These are phyloP conservation scores for Sanghuangporus sanghuang DNA, from an alignment of 1,284 basidiomycete genomes.

Conservation along the genomic window DNA sequence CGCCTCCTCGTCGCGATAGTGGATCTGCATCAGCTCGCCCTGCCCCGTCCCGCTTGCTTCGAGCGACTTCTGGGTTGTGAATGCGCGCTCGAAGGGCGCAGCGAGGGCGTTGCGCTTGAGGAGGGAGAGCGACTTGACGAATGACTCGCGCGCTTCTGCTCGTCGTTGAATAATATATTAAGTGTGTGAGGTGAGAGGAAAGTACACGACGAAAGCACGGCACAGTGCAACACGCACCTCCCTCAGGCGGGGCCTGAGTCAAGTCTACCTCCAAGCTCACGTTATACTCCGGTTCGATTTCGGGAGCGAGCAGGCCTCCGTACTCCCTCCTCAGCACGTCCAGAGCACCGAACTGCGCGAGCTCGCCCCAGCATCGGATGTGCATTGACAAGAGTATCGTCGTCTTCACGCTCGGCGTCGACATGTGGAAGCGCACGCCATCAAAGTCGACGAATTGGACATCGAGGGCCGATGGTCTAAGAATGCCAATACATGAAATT, in stretches of 20 bases:
- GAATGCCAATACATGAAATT: slow-evolving; percentile 17
- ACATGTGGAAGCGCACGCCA: slow-evolving; percentile 91
- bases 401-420: slow-evolving; percentile 82
- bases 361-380: slow-evolving; percentile 95
- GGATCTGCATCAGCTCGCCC: slow-evolving; percentile 87
- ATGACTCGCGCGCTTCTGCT: slow-evolving; percentile 71
- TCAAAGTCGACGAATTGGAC: slow-evolving; percentile 98
- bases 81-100: slow-evolving; percentile 91
- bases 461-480: slow-evolving; percentile 85
- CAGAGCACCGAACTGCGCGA: slow-evolving; percentile 82
- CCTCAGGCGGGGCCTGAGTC: slow-evolving; percentile 73
- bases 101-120: slow-evolving; percentile 94
- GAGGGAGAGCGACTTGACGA: slow-evolving; percentile 81
- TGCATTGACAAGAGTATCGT: slow-evolving; percentile 88
- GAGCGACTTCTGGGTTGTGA: slow-evolving; percentile 81
- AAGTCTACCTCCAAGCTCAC: slow-evolving; percentile 86
- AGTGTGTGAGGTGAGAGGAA: neutral
- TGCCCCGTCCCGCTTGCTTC: slow-evolving; percentile 54
- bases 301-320: slow-evolving; percentile 65
- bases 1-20: slow-evolving; percentile 95
- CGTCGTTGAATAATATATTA: neutral
- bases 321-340: slow-evolving; percentile 85
- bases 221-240: slow-evolving; percentile 71
- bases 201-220: neutral
- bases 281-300: slow-evolving; percentile 86